Evolutionary conservation across 768 basidiomycete species (phyloP).

Genomic region (Terana coerulea): DNA sequence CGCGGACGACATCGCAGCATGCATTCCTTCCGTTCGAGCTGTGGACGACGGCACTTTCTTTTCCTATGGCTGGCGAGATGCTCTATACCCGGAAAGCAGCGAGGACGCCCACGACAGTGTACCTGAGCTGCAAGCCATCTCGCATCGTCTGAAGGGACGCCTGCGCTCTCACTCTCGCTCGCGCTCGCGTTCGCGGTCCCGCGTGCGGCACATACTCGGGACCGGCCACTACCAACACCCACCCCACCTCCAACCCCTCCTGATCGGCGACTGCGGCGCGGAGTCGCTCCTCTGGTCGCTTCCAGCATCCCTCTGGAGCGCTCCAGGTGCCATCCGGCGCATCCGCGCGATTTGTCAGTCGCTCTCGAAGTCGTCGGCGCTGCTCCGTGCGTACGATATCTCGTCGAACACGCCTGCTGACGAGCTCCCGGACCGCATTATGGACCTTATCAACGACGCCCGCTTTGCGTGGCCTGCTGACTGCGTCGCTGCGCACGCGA

Average conservation of each 20-base stretch:
- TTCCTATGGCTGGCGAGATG: slow-evolving; percentile 52
- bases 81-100: slow-evolving; percentile 36
- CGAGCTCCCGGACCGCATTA: slow-evolving; percentile 61
- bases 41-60: slow-evolving; percentile 73
- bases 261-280: slow-evolving; percentile 69
- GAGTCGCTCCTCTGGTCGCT: slow-evolving; percentile 64
- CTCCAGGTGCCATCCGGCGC: slow-evolving; percentile 56
- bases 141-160: slow-evolving; percentile 15
- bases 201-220: slow-evolving; percentile 11
- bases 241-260: slow-evolving; percentile 52
- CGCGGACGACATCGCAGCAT: slow-evolving; percentile 48
- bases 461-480: slow-evolving; percentile 78
- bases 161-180: slow-evolving; percentile 15
- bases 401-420: slow-evolving; percentile 54
- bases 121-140: slow-evolving; percentile 28
- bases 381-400: slow-evolving; percentile 74
- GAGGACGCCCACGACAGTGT: slow-evolving; percentile 21
- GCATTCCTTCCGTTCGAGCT: slow-evolving; percentile 43
- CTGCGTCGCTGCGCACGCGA: slow-evolving; percentile 49
- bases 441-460: slow-evolving; percentile 75
- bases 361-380: slow-evolving; percentile 51
- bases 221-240: slow-evolving; percentile 8
- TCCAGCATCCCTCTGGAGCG: slow-evolving; percentile 60
- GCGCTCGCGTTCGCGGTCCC: slow-evolving; percentile 25
- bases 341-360: slow-evolving; percentile 75